Conservation (phyloP, 495 filamentous ascomycete species). For the Xylaria scruposa region DNA sequence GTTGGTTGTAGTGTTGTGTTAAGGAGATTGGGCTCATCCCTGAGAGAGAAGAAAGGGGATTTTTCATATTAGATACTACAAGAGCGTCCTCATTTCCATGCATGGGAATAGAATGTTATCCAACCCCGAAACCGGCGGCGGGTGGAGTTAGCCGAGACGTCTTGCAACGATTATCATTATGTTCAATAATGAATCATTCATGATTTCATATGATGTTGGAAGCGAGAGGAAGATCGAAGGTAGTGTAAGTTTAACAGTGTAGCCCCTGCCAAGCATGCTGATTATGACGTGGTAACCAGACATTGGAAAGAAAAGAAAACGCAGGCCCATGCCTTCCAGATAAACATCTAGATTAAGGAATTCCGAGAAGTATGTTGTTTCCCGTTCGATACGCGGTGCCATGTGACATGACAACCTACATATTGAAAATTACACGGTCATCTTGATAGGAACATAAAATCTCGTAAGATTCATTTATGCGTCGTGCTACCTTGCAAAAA, state of each 20-base stretch:
- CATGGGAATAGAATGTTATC: background rate
- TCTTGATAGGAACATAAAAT: background rate
- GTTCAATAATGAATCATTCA: constrained; percentile 5
- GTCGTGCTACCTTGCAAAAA: background rate
- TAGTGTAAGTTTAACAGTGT: background rate
- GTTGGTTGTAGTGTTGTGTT: background rate
- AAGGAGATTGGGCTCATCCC: background rate
- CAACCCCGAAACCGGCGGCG: background rate
- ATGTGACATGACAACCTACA: background rate
- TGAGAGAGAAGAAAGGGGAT: background rate
- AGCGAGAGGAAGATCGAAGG: background rate
- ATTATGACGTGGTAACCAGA: background rate
- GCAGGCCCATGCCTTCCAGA: background rate
- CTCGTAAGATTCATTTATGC: background rate
- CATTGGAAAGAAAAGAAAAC: background rate
- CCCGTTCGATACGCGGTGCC: background rate
- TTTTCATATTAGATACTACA: background rate
- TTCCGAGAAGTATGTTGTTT: too few relatives aligned
- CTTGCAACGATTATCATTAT: background rate
- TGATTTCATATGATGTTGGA: background rate
- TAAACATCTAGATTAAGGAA: too few relatives aligned
- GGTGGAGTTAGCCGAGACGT: background rate
- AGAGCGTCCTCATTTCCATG: background rate
- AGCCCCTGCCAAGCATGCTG: background rate
- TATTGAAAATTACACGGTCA: background rate